Base-by-base conservation (phyloP, 2,329 filamentous ascomycete genomes). In the Fusarium xylarioides region DNA sequence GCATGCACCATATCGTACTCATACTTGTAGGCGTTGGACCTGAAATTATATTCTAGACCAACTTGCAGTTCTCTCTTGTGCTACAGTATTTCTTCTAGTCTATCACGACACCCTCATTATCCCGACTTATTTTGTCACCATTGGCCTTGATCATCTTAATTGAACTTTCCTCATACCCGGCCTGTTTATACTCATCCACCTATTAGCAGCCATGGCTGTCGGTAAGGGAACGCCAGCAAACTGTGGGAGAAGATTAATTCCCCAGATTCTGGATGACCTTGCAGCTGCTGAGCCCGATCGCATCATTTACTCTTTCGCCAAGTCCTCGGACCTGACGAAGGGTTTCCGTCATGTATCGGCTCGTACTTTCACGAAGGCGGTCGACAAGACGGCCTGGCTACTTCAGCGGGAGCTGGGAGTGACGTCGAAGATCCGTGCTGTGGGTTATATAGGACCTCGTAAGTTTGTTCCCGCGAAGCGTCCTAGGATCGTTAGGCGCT, bases 361-460 rank as follows among this genome's bases (percentile, higher is more conserved):
- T 18, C 68, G 55, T 10, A 18, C 47, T 1, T 80, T 81, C 35
- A 56, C 75, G 0, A 68, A 70, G 9, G 79, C 79, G 0, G 70
- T 81, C 15, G 70, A 81, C 46, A 80, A 79, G 56, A 77, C 75
- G 1, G 79, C 79, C 18, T 81, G 80, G 80, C 78, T 77, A 76
- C 66, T 81, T 26, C 71, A 62, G 5, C 9, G 3, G 2, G 32
- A 44, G 12, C 11, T 53, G 2, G 26, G 23, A 12, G 9, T 2
- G 6, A 35, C 8, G 4, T 74, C 76, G 9, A 63, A 66, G 5
- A 71, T 79, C 7, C 64, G 75, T 32, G 60, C 77, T 1, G 43
- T 80, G 10, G 79, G 77, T 2, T 81, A 81, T 43, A 80, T 81
- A 30, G 80, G 80, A 49, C 80, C 80, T 16, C 80, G 80, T 81